Evolutionary conservation across 495 filamentous ascomycete genomes (phyloP).

Genomic region (Poronia punctata): DNA sequence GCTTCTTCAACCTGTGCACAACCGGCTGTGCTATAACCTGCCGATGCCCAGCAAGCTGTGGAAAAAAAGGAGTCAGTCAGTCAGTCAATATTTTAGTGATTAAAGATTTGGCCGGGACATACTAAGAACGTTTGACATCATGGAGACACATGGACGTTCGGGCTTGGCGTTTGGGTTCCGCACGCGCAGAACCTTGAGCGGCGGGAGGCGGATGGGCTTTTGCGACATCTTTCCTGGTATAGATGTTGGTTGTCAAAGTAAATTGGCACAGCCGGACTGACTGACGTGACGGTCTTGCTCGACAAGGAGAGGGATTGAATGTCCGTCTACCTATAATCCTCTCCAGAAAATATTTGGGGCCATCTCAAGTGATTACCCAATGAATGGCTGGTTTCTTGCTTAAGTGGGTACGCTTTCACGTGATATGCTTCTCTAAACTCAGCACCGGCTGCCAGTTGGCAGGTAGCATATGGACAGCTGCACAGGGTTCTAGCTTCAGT

Average conservation of each 20-base stretch:
- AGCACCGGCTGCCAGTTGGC: too few species aligned
- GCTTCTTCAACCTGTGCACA: conserved; percentile 76
- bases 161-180: conserved; percentile 70
- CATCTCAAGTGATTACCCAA: too few species aligned
- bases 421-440: too few species aligned
- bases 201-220: conserved; percentile 73
- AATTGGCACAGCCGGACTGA: background rate
- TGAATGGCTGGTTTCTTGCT: too few species aligned
- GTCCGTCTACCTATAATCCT: too few species aligned
- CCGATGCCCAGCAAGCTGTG: conserved; percentile 90
- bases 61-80: conserved; percentile 4
- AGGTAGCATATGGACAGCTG: too few species aligned
- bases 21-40: conserved; percentile 63
- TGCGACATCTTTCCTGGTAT: conserved; percentile 26
- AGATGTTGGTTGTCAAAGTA: conserved; percentile 17
- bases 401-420: too few species aligned
- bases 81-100: background rate
- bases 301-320: too few species aligned
- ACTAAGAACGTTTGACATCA: conserved; percentile 92
- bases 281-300: conserved; percentile 4
- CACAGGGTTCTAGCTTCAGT: too few species aligned
- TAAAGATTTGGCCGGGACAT: conserved; percentile 13
- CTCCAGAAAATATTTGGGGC: too few species aligned
- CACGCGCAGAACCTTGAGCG: conserved; percentile 76
- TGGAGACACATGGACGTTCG: conserved; percentile 68